Evolutionary conservation across 805 yeast genomes (phyloP).

Genomic region (Zygotorulaspora chibaensis): DNA sequence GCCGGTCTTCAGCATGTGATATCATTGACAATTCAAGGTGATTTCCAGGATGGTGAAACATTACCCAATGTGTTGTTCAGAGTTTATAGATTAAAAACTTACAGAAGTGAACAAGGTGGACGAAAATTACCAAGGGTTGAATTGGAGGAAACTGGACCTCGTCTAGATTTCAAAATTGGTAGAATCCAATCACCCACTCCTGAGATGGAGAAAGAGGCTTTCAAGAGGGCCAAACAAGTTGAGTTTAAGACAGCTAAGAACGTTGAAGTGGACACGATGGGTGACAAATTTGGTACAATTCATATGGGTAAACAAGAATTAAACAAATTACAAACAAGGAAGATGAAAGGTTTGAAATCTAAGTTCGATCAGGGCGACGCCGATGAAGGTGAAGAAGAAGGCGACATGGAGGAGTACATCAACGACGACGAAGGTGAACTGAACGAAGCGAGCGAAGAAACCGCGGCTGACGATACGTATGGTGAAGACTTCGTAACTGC

Average conservation of each 20-base stretch:
- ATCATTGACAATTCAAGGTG: constrained; percentile 72
- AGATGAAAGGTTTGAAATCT: constrained; percentile 95
- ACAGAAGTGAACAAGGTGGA: constrained; percentile 64
- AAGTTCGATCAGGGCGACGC: constrained; percentile 69
- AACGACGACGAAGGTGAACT: constrained; percentile 40
- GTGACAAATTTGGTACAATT: constrained; percentile 94
- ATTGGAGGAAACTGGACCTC: constrained; percentile 91
- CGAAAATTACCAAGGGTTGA: constrained; percentile 86
- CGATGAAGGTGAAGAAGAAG: constrained; percentile 40
- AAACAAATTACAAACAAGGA: constrained; percentile 86
- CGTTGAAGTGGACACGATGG: constrained; percentile 79
- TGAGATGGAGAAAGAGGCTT: constrained; percentile 87
- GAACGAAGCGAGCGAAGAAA: constrained; percentile 22
- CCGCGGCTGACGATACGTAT: constrained; percentile 22
- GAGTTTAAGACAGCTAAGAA: constrained; percentile 84
- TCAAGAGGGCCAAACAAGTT: constrained; percentile 72
- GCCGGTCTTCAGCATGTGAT: constrained; percentile 93
- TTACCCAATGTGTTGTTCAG: constrained; percentile 85
- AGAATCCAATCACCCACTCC: constrained; percentile 77
- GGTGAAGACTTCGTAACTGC: constrained; percentile 36
- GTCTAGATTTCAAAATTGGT: constrained; percentile 89
- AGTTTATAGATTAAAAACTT: constrained; percentile 82
- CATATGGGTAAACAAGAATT: constrained; percentile 96
- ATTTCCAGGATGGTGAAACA: constrained; percentile 60
- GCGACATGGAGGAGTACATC: constrained; percentile 45